A percentile compares a stretch with the other conserved stretches of the same genome.
These are phyloP conservation scores for Abrus pulchellus DNA, from an alignment of 306 rosid species.

Conservation along the genomic window DNA sequence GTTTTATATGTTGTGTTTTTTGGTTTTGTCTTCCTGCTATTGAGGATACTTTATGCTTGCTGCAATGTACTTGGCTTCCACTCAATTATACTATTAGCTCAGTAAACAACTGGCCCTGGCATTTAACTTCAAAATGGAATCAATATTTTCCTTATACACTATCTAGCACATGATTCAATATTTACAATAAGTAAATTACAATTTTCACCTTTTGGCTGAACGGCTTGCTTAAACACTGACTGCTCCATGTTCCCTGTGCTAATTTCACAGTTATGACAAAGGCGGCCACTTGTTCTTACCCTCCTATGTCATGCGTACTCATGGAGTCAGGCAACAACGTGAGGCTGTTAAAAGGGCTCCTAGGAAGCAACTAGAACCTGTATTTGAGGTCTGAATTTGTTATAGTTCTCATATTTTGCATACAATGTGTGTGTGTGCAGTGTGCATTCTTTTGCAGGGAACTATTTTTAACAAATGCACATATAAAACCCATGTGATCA, in stretches of 20 bases:
- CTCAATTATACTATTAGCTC: constrained; percentile 12
- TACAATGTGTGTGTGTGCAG: background rate
- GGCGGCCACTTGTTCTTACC: constrained; percentile 94
- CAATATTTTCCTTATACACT: constrained; percentile 24
- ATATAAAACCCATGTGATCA: constrained; percentile 42
- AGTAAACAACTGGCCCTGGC: constrained; percentile 20
- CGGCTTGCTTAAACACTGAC: constrained; percentile 7
- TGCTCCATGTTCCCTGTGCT: constrained; percentile 37
- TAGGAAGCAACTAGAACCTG: constrained; percentile 70
- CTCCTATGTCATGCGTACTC: constrained; percentile 92
- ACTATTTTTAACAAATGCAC: constrained; percentile 27
- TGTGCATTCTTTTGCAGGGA: constrained; percentile 7
- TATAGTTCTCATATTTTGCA: constrained; percentile 34
- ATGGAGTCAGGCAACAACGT: constrained; percentile 92
- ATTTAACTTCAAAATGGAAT: constrained; percentile 29
- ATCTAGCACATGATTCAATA: constrained; percentile 22
- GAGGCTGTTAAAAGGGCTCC: constrained; percentile 84
- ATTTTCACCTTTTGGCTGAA: constrained; percentile 38
- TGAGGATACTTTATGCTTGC: constrained; percentile 24
- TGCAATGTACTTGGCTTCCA: background rate
- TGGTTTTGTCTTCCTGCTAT: background rate
- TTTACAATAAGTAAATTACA: background rate
- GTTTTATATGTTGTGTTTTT: constrained; percentile 27
- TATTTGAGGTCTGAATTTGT: constrained; percentile 73
- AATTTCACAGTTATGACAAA: constrained; percentile 80